Percentiles rank a stretch among this genome's conserved stretches.
These are phyloP conservation scores for Amaranthus hypochondriacus DNA, from an alignment of 148 eudicot genomes.

Conservation along the genomic window DNA sequence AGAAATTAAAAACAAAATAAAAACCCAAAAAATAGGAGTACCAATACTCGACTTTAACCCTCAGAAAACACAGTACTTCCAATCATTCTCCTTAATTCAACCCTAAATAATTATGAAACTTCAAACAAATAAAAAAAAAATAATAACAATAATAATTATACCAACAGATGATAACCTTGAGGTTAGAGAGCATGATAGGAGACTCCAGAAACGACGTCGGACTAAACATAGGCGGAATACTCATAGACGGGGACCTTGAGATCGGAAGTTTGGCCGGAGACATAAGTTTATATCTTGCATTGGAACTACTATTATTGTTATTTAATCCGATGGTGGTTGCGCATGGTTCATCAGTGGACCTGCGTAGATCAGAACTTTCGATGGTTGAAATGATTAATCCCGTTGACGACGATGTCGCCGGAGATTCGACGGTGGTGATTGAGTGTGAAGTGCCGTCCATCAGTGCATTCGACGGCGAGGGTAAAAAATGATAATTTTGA, in stretches of 20 bases:
- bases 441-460: conserved; percentile 5
- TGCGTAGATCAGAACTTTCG: conserved; percentile 15
- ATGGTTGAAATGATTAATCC: not conserved
- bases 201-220: conserved; percentile 96
- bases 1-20: too few species aligned
- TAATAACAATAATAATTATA: not conserved
- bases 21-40: too few species aligned
- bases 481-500: conserved; percentile 24
- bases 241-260: conserved; percentile 62
- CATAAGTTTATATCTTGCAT: conserved; percentile 73
- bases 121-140: not conserved
- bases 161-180: conserved; percentile 46
- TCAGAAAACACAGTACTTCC: too few species aligned
- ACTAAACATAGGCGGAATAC: conserved; percentile 80
- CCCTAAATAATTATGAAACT: too few species aligned
- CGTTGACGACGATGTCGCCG: not conserved
- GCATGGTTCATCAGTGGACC: conserved; percentile 16
- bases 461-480: conserved; percentile 20
- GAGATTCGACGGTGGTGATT: not conserved
- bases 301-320: not conserved
- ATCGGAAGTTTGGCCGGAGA: conserved; percentile 97
- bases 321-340: conserved; percentile 10
- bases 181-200: conserved; percentile 85
- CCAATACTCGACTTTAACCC: too few species aligned
- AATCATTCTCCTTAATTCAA: too few species aligned